Percentiles rank a stretch among this genome's conserved stretches.
phyloP scores from a whole-genome alignment of 202 grass and related monocot species.

The Digitaria exilis region DNA sequence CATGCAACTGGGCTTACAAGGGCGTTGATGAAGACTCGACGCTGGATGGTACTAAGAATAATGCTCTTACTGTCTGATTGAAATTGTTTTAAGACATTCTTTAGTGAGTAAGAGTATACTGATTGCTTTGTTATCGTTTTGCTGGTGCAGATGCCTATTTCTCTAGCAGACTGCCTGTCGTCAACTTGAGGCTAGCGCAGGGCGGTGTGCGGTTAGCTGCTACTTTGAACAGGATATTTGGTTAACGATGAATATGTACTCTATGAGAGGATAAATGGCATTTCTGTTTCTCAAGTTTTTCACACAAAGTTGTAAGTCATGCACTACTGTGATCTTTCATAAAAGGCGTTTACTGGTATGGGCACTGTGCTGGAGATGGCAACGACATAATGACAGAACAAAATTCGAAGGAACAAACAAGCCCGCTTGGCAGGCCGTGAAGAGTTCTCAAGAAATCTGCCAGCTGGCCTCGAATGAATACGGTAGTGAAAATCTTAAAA shows the following conservation, averaged over 20 bases:
- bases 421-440: too few relatives aligned
- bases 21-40: constrained; percentile 40
- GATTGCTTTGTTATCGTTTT: neutral
- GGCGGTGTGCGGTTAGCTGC: constrained; percentile 59
- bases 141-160: constrained; percentile 60
- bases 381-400: too few relatives aligned
- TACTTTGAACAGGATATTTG: constrained; percentile 52
- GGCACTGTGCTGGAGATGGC: too few relatives aligned
- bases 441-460: too few relatives aligned
- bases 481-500: too few relatives aligned
- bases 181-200: constrained; percentile 59
- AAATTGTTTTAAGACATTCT: neutral
- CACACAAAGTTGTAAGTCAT: neutral
- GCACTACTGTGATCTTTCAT: neutral
- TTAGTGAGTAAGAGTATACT: neutral
- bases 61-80: neutral
- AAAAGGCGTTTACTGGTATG: neutral
- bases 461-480: too few relatives aligned
- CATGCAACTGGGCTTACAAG: constrained; percentile 72
- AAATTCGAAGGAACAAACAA: too few relatives aligned
- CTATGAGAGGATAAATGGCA: neutral
- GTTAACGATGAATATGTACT: neutral
- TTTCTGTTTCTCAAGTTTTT: neutral
- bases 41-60: constrained; percentile 28
- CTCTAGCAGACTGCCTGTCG: constrained; percentile 47